These are phyloP conservation scores for Ambrosia artemisiifolia DNA, from an alignment of 129 eudicot species.

Conservation along the genomic window DNA sequence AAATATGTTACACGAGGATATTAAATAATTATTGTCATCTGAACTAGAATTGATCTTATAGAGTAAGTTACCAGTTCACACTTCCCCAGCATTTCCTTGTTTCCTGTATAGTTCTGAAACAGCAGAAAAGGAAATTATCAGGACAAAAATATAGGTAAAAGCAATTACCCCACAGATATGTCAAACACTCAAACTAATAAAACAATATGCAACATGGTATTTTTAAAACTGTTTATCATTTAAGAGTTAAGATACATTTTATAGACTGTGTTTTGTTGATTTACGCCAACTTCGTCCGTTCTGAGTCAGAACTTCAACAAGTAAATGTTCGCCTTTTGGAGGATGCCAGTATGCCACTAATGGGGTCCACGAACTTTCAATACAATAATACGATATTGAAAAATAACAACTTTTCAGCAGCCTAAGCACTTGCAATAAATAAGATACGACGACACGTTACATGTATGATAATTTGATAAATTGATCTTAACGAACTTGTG, in stretches of 20 bases:
- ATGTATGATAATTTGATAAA: background rate
- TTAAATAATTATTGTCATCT: background rate
- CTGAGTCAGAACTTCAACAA: background rate
- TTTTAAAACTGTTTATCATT: background rate
- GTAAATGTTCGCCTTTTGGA: background rate
- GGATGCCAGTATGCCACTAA: background rate
- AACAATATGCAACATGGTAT: background rate
- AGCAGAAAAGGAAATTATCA: constrained; percentile 8
- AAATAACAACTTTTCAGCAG: background rate
- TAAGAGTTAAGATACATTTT: background rate
- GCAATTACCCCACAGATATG: background rate
- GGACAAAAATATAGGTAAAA: constrained; percentile 2
- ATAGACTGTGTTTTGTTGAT: background rate
- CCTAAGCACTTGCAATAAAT: background rate
- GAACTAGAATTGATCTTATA: constrained; percentile 7
- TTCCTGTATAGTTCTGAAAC: constrained; percentile 80
- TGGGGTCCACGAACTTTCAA: background rate
- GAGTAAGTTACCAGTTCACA: constrained; percentile 77
- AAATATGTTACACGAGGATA: background rate
- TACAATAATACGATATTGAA: background rate
- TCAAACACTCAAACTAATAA: background rate
- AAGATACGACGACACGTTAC: background rate
- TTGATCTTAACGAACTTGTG: constrained; percentile 1
- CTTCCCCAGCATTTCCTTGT: constrained; percentile 93
- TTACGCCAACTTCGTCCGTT: background rate